Conservation (phyloP, 495 filamentous ascomycete species). For the Rhypophila decipiens region DNA sequence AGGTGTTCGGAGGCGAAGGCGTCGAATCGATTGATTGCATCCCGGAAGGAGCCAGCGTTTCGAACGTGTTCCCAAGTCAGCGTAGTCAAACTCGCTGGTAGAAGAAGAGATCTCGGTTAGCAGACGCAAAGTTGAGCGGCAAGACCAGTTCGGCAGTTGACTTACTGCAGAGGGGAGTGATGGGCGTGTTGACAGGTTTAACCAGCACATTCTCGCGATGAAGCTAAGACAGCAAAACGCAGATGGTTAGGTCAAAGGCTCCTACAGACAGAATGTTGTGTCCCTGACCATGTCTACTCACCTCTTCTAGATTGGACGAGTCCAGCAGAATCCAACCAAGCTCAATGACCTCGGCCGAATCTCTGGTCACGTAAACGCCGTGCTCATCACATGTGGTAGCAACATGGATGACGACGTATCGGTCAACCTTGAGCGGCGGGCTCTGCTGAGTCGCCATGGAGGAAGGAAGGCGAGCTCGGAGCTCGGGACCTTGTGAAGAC, state of each 20-base stretch:
- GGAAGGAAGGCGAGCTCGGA: conserved; percentile 10
- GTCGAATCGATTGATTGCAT: conserved; percentile 93
- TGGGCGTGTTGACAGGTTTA: conserved; percentile 96
- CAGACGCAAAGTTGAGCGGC: background rate
- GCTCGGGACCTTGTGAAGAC: too few relatives aligned
- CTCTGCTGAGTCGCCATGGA: conserved; percentile 41
- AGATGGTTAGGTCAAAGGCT: background rate
- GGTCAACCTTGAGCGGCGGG: conserved; percentile 64
- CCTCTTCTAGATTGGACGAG: conserved; percentile 86
- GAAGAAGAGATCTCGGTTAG: conserved; percentile 19
- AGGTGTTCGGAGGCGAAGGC: conserved; percentile 85
- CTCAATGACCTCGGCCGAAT: conserved; percentile 98
- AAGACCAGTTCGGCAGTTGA: conserved; percentile 22
- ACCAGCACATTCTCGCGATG: conserved; percentile 93
- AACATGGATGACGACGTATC: conserved; percentile 95
- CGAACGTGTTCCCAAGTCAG: conserved; percentile 98
- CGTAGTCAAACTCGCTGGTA: conserved; percentile 86
- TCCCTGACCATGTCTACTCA: conserved; percentile 32
- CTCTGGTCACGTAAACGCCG: conserved; percentile 98
- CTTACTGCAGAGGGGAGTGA: conserved; percentile 98
- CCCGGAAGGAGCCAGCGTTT: conserved; percentile 90
- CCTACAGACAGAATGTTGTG: conserved; percentile 7
- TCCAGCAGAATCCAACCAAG: conserved; percentile 96
- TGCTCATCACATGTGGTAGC: conserved; percentile 99
- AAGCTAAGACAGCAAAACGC: conserved; percentile 48